Percentiles rank a stretch among this genome's conserved stretches.
These are phyloP conservation scores for Pythium scleroteichum DNA, from an alignment of 352 stramenopile genomes.

Conservation along the genomic window DNA sequence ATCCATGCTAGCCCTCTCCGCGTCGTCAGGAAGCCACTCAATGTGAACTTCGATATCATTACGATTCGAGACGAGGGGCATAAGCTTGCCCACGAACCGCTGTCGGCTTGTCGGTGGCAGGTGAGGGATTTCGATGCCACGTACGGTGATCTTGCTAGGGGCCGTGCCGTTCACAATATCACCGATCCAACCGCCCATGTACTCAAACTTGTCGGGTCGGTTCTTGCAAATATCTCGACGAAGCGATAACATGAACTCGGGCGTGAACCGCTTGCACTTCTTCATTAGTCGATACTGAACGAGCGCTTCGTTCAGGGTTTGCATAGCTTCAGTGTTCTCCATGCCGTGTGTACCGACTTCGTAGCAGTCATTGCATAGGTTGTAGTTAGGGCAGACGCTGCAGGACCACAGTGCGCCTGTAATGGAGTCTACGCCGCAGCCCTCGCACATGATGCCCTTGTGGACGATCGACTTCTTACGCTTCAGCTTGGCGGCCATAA, in stretches of 20 bases:
- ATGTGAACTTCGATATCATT: conserved; percentile 85
- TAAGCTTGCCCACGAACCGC: conserved; percentile 74
- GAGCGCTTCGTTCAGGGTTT: conserved; percentile 66
- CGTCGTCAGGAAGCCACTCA: conserved; percentile 76
- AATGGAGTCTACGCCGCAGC: conserved; percentile 73
- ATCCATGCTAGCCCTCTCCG: conserved; percentile 35
- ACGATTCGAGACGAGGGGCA: conserved; percentile 80
- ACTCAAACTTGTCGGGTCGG: conserved; percentile 80
- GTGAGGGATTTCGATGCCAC: conserved; percentile 76
- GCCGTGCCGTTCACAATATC: conserved; percentile 71
- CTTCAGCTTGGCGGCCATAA: conserved; percentile 66
- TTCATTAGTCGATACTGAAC: conserved; percentile 73
- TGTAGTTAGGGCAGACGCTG: conserved; percentile 70
- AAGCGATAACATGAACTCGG: conserved; percentile 72
- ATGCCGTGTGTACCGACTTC: conserved; percentile 69
- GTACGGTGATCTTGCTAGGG: conserved; percentile 74
- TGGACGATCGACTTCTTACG: conserved; percentile 71
- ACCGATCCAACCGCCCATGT: conserved; percentile 79
- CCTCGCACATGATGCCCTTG: conserved; percentile 64
- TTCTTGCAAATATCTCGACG: conserved; percentile 80
- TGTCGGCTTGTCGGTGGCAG: conserved; percentile 54
- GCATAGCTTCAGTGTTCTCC: conserved; percentile 71
- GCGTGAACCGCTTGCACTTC: conserved; percentile 77
- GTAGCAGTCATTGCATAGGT: conserved; percentile 74
- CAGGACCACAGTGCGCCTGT: conserved; percentile 66